Evolutionary conservation across 192 early-diverging fungal species (phyloP).

Genomic region (Thamnidium elegans): DNA sequence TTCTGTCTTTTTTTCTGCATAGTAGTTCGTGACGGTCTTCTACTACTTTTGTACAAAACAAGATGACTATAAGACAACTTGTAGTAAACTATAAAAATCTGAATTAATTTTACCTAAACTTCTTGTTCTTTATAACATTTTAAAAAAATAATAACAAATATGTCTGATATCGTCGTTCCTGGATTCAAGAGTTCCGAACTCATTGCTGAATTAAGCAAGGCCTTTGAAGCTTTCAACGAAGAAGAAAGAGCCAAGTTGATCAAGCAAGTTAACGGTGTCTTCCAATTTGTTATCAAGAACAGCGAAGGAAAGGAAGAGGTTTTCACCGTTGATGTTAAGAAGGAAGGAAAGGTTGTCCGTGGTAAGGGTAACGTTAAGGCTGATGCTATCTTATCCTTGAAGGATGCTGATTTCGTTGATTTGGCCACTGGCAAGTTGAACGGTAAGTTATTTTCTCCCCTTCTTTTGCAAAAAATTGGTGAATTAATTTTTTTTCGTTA

Average conservation of each 20-base stretch:
- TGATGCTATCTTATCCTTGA: constrained; percentile 70
- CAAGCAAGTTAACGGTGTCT: constrained; percentile 76
- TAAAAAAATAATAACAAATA: constrained; percentile 7
- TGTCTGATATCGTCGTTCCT: constrained; percentile 39
- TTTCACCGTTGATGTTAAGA: constrained; percentile 88
- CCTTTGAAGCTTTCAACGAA: constrained; percentile 53
- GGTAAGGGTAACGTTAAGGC: constrained; percentile 59
- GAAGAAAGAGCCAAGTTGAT: constrained; percentile 61
- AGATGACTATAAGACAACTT: no score
- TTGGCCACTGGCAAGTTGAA: constrained; percentile 82
- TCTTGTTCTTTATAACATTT: no score
- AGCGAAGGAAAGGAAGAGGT: constrained; percentile 61
- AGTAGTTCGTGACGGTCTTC: no score
- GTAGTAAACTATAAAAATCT: no score
- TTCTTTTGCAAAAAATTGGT: constrained; percentile 3
- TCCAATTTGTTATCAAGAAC: constrained; percentile 87
- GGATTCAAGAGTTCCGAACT: constrained; percentile 77
- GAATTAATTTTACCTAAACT: no score
- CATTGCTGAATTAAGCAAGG: constrained; percentile 66
- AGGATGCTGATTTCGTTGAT: constrained; percentile 81
- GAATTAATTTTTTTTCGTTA: background rate
- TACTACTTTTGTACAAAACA: no score
- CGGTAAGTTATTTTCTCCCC: constrained; percentile 49
- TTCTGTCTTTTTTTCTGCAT: no score
- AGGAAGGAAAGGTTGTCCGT: constrained; percentile 57